Percentiles rank a stretch among this genome's conserved stretches.
Evolutionary conservation across 1,284 basidiomycete species (phyloP).

Genomic region (Pyrrhoderma lamaoense): DNA sequence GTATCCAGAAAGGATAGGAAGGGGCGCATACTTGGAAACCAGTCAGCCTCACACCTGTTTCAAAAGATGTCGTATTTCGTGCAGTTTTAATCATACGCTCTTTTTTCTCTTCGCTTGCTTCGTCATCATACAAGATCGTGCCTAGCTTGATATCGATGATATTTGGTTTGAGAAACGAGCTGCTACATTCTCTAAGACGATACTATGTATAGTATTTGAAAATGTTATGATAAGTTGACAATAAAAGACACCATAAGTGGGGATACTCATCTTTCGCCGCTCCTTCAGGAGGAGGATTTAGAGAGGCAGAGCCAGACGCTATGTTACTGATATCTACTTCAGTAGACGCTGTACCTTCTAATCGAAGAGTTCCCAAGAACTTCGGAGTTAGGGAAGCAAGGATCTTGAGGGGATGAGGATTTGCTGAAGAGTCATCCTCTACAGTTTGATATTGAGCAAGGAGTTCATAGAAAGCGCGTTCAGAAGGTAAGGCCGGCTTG

Average conservation of each 20-base stretch:
- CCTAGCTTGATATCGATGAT: slow-evolving; percentile 92
- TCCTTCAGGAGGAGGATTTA: slow-evolving; percentile 16
- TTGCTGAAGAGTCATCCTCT: slow-evolving; percentile 27
- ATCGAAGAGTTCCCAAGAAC: slow-evolving; percentile 68
- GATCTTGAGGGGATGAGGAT: slow-evolving; percentile 19
- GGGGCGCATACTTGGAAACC: slow-evolving; percentile 72
- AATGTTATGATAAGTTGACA: slow-evolving; percentile 5
- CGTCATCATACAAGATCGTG: slow-evolving; percentile 71
- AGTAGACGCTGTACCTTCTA: slow-evolving; percentile 52
- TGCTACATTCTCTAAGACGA: slow-evolving; percentile 84
- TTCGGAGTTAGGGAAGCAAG: slow-evolving; percentile 58
- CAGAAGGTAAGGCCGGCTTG: slow-evolving; percentile 71
- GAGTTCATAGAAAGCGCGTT: slow-evolving; percentile 77
- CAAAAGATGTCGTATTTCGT: slow-evolving; percentile 59
- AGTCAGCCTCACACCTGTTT: slow-evolving; percentile 77
- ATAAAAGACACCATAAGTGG: slow-evolving; percentile 11
- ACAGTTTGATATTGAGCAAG: slow-evolving; percentile 31
- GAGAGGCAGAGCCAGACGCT: too few relatives aligned
- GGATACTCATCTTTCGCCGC: slow-evolving; percentile 45
- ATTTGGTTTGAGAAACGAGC: slow-evolving; percentile 70
- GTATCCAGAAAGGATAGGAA: too few relatives aligned
- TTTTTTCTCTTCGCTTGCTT: slow-evolving; percentile 69
- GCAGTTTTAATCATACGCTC: slow-evolving; percentile 73
- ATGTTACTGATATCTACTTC: slow-evolving; percentile 6
- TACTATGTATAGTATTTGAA: slow-evolving; percentile 42